A percentile compares a stretch with the other conserved stretches of the same genome.
phyloP scores from a whole-genome alignment of 768 basidiomycete genomes.

The Sarcodon aspratus region DNA sequence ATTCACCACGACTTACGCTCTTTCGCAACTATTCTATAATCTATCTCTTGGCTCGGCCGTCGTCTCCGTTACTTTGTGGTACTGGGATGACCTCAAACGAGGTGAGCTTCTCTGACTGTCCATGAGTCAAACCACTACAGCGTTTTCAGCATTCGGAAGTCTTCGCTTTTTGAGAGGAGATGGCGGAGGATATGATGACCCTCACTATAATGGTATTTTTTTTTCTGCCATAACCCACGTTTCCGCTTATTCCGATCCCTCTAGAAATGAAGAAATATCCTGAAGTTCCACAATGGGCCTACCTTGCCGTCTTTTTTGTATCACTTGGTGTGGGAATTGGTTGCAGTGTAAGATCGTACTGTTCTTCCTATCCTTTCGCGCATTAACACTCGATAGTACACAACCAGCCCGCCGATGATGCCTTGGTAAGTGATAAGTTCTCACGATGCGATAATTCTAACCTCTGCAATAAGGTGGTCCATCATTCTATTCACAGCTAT shows the following conservation, averaged over 20 bases:
- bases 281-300: conserved; percentile 46
- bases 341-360: conserved; percentile 16
- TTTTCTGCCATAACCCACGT: background rate
- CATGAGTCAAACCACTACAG: background rate
- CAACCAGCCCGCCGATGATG: conserved; percentile 29
- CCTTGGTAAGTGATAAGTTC: conserved; percentile 19
- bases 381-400: conserved; percentile 9
- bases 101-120: conserved; percentile 15
- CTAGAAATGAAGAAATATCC: conserved; percentile 38
- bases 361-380: background rate
- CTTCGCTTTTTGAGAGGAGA: conserved; percentile 25
- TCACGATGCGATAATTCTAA: too few relatives aligned
- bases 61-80: conserved; percentile 38
- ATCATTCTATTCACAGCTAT: conserved; percentile 34
- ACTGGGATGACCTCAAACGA: conserved; percentile 35
- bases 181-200: conserved; percentile 31
- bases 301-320: conserved; percentile 29
- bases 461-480: conserved; percentile 23
- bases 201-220: conserved; percentile 29
- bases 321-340: conserved; percentile 40
- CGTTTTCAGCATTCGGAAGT: conserved; percentile 27
- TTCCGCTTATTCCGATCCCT: background rate
- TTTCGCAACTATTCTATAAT: conserved; percentile 39
- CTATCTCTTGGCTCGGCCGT: conserved; percentile 37
- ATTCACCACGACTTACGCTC: conserved; percentile 34